Base-by-base conservation (phyloP, 352 stramenopile species). In the Pythium phragmitis region DNA sequence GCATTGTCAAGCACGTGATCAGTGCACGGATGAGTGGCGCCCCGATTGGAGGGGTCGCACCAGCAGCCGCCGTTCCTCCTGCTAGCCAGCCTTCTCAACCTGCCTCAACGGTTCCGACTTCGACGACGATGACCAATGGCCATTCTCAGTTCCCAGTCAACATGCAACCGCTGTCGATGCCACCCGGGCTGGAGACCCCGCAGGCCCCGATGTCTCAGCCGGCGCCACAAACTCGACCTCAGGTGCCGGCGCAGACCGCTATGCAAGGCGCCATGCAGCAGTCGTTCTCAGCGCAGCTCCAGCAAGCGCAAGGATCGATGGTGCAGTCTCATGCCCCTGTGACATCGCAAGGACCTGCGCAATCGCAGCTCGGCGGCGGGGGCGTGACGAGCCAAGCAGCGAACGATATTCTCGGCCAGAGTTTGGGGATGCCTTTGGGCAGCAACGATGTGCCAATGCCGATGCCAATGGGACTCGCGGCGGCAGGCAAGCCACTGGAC, bases 1-100 rank as follows among this genome's bases (percentile, higher is more conserved):
- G 85, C 14, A 88, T 93, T 57, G 82, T 95, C n/a, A 87, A 89
- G 63, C 76, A 88, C 57, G 85, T 93, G 46, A 92, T 93, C 70
- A 78, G 77, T 47, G 68, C 67, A 17, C 67, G 67, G 57, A 59
- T 82, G 0, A 70, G 55, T 57, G 67, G 51, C 6, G 50, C 52
- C 3, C 45, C 61, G 1, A 39, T 62, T 33, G 57, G 49, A 21
- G 47, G 39, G 13, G 19, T 43, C 1, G 34, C 34, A 39, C 1
- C 34, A 39, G 7, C 34, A 1, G 7, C 34, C 7, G 7, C 11
- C 7, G 34, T 13, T 9, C 34, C 7, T 9, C 34, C 34, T 39
- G 34, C 11, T 39, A 39, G 34, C 7, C 34, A 39, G 11, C 34
- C 34, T 39, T 13, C 34, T 13, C 34, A 39, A 13, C 7, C 34